Conservation (phyloP, 1,284 basidiomycete species). For the Lentinula novae-zelandiae region DNA sequence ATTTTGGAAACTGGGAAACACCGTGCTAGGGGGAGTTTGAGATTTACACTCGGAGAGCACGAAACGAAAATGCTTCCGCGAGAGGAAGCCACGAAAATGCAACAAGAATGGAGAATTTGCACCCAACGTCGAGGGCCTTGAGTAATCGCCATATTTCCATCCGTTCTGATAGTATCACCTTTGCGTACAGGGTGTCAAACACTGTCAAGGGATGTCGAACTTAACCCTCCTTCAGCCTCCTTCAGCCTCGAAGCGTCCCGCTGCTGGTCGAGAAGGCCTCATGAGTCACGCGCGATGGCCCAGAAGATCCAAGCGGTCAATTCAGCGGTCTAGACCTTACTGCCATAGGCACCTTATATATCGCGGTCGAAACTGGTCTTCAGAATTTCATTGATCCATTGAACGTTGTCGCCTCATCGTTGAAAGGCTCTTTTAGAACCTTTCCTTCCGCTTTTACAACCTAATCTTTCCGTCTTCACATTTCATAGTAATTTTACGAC, state of each 20-base stretch:
- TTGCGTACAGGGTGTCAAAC: background rate
- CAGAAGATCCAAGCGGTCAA: background rate
- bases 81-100: no score
- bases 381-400: background rate
- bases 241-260: background rate
- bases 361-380: background rate
- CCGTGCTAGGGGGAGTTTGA: background rate
- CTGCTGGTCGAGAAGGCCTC: background rate
- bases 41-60: background rate
- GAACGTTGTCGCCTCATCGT: background rate
- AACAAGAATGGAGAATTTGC: no score
- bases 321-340: background rate
- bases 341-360: background rate
- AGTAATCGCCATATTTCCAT: no score
- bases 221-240: background rate
- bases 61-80: background rate
- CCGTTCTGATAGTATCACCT: background rate
- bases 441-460: background rate
- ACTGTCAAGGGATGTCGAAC: background rate
- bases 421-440: background rate
- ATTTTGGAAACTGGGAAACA: background rate
- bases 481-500: background rate
- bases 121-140: no score
- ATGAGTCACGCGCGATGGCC: background rate
- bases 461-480: constrained; percentile 27